These are phyloP conservation scores for Oryza meyeriana DNA, from an alignment of 176 grass and related monocot species.

Conservation along the genomic window DNA sequence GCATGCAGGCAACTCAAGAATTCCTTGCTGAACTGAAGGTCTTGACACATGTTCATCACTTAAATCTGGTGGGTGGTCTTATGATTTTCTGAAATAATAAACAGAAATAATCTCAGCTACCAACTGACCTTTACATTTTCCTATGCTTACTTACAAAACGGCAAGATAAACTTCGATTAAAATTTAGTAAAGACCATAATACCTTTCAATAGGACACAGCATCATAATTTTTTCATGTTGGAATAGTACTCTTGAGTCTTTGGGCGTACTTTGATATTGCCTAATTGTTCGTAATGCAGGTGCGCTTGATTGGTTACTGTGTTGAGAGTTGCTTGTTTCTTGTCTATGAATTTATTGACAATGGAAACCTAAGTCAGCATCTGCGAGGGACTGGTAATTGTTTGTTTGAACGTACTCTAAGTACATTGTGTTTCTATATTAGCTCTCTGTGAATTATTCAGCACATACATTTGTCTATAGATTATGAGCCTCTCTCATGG, in stretches of 20 bases:
- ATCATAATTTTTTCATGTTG: neutral
- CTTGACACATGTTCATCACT: constrained; percentile 95
- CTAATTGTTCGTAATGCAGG: constrained; percentile 24
- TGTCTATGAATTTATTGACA: constrained; percentile 73
- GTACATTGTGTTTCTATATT: neutral
- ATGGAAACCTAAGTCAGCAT: constrained; percentile 75
- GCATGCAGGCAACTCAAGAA: constrained; percentile 76
- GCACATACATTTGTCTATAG: constrained; percentile 19
- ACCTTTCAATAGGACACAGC: neutral
- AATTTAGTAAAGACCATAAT: neutral
- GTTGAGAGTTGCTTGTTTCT: constrained; percentile 60
- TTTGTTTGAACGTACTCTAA: neutral
- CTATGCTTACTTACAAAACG: neutral
- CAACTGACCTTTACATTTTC: neutral
- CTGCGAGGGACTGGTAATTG: constrained; percentile 54
- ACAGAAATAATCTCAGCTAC: neutral
- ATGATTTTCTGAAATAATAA: neutral
- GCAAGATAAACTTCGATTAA: neutral
- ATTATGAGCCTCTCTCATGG: constrained; percentile 55
- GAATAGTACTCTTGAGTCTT: too few relatives aligned
- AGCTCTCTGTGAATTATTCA: neutral
- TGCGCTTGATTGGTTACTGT: constrained; percentile 72
- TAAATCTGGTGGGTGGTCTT: constrained; percentile 79
- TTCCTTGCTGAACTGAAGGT: constrained; percentile 98
- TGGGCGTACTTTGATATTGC: neutral